Percentiles rank a stretch among this genome's conserved stretches.
These are phyloP conservation scores for Diaporthe nobilis DNA, from an alignment of 2,329 filamentous ascomycete genomes.

Conservation along the genomic window DNA sequence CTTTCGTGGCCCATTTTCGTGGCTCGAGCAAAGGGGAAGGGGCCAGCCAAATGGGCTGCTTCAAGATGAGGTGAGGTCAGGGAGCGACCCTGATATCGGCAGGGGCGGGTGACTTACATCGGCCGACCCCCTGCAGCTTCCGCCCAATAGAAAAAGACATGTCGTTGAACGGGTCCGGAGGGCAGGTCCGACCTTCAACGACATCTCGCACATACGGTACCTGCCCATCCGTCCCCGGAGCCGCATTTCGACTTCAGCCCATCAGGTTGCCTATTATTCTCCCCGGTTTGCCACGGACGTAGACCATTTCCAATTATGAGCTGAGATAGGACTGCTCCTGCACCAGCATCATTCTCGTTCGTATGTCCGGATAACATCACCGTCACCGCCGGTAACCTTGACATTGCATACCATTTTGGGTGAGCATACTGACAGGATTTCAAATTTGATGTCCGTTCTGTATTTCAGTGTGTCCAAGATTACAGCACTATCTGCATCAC, in stretches of 20 bases:
- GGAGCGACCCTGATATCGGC: conserved; percentile 44
- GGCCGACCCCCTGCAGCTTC: conserved; percentile 25
- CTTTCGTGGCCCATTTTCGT: conserved; percentile 3
- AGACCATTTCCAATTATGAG: not conserved
- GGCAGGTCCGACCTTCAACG: conserved; percentile 39
- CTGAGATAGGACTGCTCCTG: not conserved
- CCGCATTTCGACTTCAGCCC: conserved; percentile 40
- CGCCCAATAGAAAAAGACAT: conserved; percentile 43
- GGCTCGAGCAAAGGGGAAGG: not conserved
- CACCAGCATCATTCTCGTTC: not conserved
- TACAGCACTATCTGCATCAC: not conserved
- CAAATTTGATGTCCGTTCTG: not conserved
- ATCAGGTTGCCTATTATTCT: not conserved
- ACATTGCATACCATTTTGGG: too few relatives aligned
- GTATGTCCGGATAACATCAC: not conserved
- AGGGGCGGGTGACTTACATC: conserved; percentile 41
- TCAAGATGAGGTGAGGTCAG: conserved; percentile 33
- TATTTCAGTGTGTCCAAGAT: not conserved
- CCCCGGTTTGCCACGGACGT: not conserved
- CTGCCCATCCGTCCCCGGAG: conserved; percentile 31
- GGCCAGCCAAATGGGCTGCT: conserved; percentile 1
- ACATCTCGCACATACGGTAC: conserved; percentile 32
- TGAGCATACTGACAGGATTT: not conserved
- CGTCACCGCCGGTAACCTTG: not conserved
- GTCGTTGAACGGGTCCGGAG: conserved; percentile 43